These are phyloP conservation scores for Aegilops umbellulata DNA, from an alignment of 176 grass and related monocot genomes.

Conservation along the genomic window DNA sequence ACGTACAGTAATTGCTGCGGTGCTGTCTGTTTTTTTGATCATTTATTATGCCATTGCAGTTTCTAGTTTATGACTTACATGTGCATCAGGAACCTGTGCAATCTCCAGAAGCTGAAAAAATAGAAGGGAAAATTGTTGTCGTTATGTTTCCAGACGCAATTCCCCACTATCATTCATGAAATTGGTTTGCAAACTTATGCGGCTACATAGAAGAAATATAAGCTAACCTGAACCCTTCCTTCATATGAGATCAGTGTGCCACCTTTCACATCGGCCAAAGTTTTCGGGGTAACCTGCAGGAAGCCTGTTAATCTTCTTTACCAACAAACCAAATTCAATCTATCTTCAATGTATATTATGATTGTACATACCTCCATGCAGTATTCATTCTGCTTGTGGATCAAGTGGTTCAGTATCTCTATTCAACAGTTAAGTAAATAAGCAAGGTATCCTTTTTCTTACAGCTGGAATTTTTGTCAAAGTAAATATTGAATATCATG, in stretches of 20 bases:
- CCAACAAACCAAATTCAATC: background rate
- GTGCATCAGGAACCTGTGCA: conserved; percentile 93
- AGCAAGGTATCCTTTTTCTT: background rate
- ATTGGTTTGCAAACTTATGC: background rate
- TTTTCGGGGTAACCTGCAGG: conserved; percentile 90
- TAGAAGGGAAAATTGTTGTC: background rate
- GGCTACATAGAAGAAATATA: background rate
- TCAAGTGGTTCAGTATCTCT: conserved; percentile 90
- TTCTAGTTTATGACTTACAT: conserved; percentile 59
- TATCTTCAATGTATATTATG: background rate
- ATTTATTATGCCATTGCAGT: background rate
- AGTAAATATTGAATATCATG: conserved; percentile 12
- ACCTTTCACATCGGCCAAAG: conserved; percentile 94
- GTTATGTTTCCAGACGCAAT: background rate
- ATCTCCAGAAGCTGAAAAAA: conserved; percentile 87
- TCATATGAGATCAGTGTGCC: conserved; percentile 96
- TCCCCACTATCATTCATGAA: background rate
- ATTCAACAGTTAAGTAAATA: conserved; percentile 54
- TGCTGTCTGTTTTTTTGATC: background rate
- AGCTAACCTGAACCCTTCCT: conserved; percentile 71
- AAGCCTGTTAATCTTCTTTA: conserved; percentile 15
- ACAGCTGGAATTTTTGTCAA: background rate
- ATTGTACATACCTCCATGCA: conserved; percentile 83
- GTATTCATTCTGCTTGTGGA: conserved; percentile 83
- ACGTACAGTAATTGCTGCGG: background rate